phyloP scores from a whole-genome alignment of 2,329 filamentous ascomycete species.

The Alternaria dauci region DNA sequence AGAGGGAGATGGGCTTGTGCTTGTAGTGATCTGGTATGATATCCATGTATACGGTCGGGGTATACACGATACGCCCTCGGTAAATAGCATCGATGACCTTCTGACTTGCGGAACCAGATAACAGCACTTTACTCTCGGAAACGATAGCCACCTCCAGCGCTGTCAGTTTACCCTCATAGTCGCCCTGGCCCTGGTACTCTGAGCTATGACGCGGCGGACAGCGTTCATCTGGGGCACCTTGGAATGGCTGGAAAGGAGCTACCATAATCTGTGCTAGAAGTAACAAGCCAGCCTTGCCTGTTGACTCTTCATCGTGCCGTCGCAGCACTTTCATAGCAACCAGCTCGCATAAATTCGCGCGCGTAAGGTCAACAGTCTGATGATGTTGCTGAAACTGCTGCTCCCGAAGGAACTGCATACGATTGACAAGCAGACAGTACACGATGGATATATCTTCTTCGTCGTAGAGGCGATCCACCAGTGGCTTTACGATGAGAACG shows the following conservation, averaged over 20 bases:
- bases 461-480: constrained; percentile 85
- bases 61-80: constrained; percentile 80
- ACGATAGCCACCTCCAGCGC: constrained; percentile 85
- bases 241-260: constrained; percentile 84
- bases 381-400: constrained; percentile 78
- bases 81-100: constrained; percentile 86
- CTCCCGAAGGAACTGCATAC: constrained; percentile 79
- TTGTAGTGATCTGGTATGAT: constrained; percentile 89
- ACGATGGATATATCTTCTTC: constrained; percentile 82
- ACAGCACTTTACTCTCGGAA: constrained; percentile 79
- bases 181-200: constrained; percentile 56
- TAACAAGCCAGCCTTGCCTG: constrained; percentile 73
- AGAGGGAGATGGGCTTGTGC: constrained; percentile 80
- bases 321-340: constrained; percentile 80
- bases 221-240: constrained; percentile 77
- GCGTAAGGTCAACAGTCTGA: constrained; percentile 81
- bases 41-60: constrained; percentile 81
- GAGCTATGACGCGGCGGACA: constrained; percentile 63
- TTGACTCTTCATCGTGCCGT: constrained; percentile 79
- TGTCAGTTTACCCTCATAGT: constrained; percentile 70
- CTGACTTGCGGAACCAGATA: constrained; percentile 80
- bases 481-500: constrained; percentile 76
- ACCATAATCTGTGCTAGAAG: constrained; percentile 81
- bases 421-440: constrained; percentile 84
- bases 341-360: constrained; percentile 80